Evolutionary conservation across 2,329 filamentous ascomycete genomes (phyloP), one percentile per base, ranked within the genome.

Genomic region (Cladophialophora chaetospira): DNA sequence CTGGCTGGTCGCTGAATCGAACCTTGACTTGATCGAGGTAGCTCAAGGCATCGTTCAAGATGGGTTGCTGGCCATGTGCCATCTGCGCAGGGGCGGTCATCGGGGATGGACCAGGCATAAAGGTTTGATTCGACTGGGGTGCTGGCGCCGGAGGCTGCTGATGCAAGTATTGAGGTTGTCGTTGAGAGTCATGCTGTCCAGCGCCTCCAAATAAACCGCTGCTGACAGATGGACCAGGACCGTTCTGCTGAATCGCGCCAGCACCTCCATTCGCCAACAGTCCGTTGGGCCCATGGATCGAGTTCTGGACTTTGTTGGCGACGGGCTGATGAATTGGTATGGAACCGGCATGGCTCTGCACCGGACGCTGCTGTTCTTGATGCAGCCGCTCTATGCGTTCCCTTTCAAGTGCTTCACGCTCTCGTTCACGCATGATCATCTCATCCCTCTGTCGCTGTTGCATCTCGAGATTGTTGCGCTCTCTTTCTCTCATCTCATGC

Each of bases 11-110:
- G 59, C 91, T 89, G 66, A 99, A 99, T 69, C 96, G 92, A 25
- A 97, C 92, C 74, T 99, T 99, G 63, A 99, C 94, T 73, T 97
- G 94, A 70, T 99, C 94, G 21, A 99, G 83, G 70, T 99, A 99
- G 68, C 91, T 97, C 42, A 99, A 81, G 28, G 94, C 94, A 74
- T 89, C 87, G 70, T 85, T 85, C 33, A 95, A 75, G 65, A 95
- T 95, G 3, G 90, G 90, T 70, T 94, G 89, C 71, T 93, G 89
- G 33, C 88, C 88, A 72, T 91, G 88, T 10, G 85, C 82, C 69
- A 90, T 79, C 13, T 81, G 81, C 60, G 82, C 79, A 33, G 84
- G 77, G 58, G 79, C 72, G 19, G 75, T 71, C 40, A 78, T 75
- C 52, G 77, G 75, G 55, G 76, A 68, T 15, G 68, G 69, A 47